Base-by-base conservation (phyloP, 768 basidiomycete genomes). In the Pseudohyphozyma bogoriensis region DNA sequence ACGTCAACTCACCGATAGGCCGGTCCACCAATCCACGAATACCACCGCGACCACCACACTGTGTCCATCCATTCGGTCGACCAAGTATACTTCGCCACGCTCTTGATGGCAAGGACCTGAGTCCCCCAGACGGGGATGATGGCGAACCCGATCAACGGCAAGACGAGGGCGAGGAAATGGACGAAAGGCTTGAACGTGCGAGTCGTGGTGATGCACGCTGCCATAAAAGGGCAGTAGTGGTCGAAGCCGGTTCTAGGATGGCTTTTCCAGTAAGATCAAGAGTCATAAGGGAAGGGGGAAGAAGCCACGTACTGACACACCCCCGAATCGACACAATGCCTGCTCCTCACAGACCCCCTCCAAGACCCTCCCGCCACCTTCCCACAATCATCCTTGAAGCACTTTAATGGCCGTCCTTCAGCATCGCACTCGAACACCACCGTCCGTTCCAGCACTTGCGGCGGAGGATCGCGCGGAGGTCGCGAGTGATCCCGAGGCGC, bases 191-290 rank as follows among this genome's bases (percentile, higher is more conserved):
- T 35, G 51, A 52, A 22, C n/a, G 20, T 40, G 31, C 37, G 29
- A n/a, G n/a, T n/a, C 47, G 33, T n/a, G 8, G 45, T 24, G n/a
- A 42, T 28, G 26, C 49, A 57, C 37, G 52, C 51, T 45, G 56
- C 58, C 53, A 62, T 57, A 55, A 66, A 66, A 9, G 46, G 29
- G 56, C 64, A 66, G 40, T 66, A 60, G 47, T 66, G 64, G 39
- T 66, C 60, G 51, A 62, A 62, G 0, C 51, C 51, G 28, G 51
- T 35, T 26, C 36, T 52, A 24, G 8, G 20, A n/a, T 12, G n/a
- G 16, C 10, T 36, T 0, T 16, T 33, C 24, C 1, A 20, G 47
- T 33, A 15, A 22, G 40, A 2, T 5, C 2, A 8, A 15, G 13
- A 6, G 13, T 28, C 4, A 6, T 5, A 11, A 12, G 11, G 4